phyloP scores from a whole-genome alignment of 225 moss, liverwort and hornwort species.

The Takakia lepidozioides region DNA sequence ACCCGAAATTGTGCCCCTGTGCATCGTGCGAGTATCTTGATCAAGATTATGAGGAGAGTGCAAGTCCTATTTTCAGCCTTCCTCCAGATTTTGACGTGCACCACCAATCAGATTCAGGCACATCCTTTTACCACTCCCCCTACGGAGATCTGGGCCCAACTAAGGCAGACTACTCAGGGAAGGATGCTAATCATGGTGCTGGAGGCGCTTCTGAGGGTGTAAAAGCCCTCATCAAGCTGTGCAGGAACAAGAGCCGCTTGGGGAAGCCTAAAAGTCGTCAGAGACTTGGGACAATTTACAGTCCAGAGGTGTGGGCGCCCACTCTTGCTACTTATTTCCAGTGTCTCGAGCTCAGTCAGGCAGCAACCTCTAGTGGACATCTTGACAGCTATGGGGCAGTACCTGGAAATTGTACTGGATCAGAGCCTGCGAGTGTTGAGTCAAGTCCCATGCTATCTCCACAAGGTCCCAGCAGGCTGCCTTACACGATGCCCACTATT shows the following conservation, averaged over 20 bases:
- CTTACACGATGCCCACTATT: conserved; percentile 34
- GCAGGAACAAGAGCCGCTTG: conserved; percentile 57
- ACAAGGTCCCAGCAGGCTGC: no score
- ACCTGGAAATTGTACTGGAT: conserved; percentile 5
- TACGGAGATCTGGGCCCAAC: conserved; percentile 37
- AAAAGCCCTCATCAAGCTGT: conserved; percentile 74
- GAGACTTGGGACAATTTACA: no score
- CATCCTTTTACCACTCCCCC: no score
- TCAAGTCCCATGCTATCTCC: conserved; percentile 2
- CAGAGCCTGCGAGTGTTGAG: conserved; percentile 2
- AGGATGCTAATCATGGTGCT: no score
- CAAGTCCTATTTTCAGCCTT: conserved; percentile 11
- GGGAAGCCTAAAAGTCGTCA: conserved; percentile 31
- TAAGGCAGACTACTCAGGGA: conserved; percentile 18
- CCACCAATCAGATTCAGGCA: conserved; percentile 3
- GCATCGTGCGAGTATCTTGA: conserved; percentile 45
- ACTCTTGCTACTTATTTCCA: conserved; percentile 74
- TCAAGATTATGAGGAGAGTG: conserved; percentile 27
- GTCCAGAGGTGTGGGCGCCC: conserved; percentile 80
- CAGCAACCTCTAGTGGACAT: conserved; percentile 17
- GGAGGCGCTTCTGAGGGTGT: conserved; percentile 51
- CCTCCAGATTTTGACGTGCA: conserved; percentile 7
- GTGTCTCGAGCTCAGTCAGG: conserved; percentile 16
- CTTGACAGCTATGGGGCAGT: no score
- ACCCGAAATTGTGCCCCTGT: conserved; percentile 27